A percentile compares a stretch with the other conserved stretches of the same genome.
phyloP scores from a whole-genome alignment of 73 alveolate species.

The Paramecium caudatum region DNA sequence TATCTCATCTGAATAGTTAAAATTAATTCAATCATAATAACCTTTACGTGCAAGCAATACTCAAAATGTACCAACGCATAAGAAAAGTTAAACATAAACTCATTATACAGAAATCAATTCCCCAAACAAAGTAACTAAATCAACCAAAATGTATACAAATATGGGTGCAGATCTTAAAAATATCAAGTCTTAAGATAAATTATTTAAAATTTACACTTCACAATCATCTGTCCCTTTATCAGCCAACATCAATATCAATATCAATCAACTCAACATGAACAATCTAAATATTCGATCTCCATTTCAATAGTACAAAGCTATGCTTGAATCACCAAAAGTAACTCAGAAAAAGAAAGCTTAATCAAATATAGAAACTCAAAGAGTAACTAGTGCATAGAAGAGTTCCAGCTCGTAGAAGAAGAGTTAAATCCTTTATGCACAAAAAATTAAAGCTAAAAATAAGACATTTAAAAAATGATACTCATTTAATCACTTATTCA shows the following conservation, averaged over 20 bases:
- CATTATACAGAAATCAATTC: conserved; percentile 46
- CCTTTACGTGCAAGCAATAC: background rate
- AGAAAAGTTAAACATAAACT: conserved; percentile 41
- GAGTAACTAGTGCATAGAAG: conserved; percentile 52
- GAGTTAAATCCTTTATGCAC: conserved; percentile 21
- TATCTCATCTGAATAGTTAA: conserved; percentile 54
- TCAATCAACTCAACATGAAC: conserved; percentile 54
- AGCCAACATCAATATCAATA: conserved; percentile 50
- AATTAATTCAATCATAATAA: conserved; percentile 10
- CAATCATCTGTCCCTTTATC: conserved; percentile 15
- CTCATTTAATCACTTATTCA: too few species aligned
- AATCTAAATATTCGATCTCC: conserved; percentile 50
- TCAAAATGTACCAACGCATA: conserved; percentile 41
- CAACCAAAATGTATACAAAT: conserved; percentile 40
- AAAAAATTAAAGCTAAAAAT: conserved; percentile 4
- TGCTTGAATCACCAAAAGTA: conserved; percentile 25
- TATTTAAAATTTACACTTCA: conserved; percentile 47
- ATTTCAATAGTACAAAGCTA: conserved; percentile 27
- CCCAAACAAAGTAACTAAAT: background rate
- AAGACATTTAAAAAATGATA: conserved; percentile 22
- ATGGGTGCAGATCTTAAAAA: background rate
- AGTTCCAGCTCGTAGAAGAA: conserved; percentile 25
- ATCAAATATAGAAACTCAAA: background rate
- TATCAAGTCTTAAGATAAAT: conserved; percentile 10
- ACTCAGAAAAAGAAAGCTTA: background rate